phyloP scores from a whole-genome alignment of 139 green algal species.

The Tetraselmis striata region DNA sequence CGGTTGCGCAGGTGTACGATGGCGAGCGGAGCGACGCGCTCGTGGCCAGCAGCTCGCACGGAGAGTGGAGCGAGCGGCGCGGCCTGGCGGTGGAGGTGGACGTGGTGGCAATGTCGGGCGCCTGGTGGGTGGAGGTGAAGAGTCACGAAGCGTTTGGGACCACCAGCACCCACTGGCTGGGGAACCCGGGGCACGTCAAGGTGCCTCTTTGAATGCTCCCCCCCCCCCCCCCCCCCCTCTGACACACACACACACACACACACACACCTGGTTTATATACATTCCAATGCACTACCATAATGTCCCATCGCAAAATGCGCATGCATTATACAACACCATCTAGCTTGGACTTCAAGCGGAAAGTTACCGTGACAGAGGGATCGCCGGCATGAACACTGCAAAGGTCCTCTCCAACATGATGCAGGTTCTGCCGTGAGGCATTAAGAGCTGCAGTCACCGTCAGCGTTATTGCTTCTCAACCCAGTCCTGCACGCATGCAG shows the following conservation, averaged over 20 bases:
- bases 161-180: constrained; percentile 29
- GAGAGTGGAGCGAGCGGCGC: background rate
- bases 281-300: constrained; percentile 1
- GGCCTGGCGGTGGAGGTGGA: constrained; percentile 28
- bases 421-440: no score
- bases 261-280: background rate
- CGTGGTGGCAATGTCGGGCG: constrained; percentile 34
- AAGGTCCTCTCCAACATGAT: no score
- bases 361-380: no score
- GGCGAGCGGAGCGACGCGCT: background rate
- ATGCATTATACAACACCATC: background rate
- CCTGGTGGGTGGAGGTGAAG: constrained; percentile 59
- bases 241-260: background rate
- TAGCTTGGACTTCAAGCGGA: no score
- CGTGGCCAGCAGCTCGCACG: background rate
- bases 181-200: background rate
- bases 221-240: no score
- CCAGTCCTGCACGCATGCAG: no score
- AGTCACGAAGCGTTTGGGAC: constrained; percentile 33
- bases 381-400: no score
- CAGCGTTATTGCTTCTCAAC: no score
- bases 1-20: background rate
- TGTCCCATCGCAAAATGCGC: constrained; percentile 1
- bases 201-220: no score
- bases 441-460: no score